Evolutionary conservation across 2,329 filamentous ascomycete genomes (phyloP).

Genomic region (Epichloe uncinata): DNA sequence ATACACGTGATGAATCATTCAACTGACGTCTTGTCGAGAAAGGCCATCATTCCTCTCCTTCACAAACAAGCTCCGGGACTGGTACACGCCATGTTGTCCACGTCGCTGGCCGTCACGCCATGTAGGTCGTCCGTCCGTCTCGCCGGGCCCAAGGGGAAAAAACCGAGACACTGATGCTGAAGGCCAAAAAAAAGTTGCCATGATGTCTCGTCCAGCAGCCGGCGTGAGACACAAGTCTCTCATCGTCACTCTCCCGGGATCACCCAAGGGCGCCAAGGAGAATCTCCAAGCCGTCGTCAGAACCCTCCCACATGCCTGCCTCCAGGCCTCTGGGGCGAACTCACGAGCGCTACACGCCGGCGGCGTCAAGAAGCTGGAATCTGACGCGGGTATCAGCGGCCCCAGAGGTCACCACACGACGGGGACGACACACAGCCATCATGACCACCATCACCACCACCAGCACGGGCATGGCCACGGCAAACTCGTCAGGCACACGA

Average conservation of each 20-base stretch:
- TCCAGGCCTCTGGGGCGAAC: constrained; percentile 71
- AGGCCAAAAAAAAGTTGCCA: constrained; percentile 50
- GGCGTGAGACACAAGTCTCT: constrained; percentile 71
- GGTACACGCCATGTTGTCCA: constrained; percentile 86
- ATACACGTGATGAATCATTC: background rate
- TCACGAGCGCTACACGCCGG: constrained; percentile 69
- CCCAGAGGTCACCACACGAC: constrained; percentile 15
- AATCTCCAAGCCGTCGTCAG: constrained; percentile 83
- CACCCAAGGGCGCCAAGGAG: constrained; percentile 88
- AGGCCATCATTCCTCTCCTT: constrained; percentile 69
- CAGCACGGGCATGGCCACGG: constrained; percentile 33
- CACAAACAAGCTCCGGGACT: constrained; percentile 80
- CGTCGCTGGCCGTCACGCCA: constrained; percentile 74
- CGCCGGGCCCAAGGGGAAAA: no score
- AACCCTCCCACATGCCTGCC: constrained; percentile 87
- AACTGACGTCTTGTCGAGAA: background rate
- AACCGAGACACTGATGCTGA: no score
- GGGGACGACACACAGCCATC: constrained; percentile 22
- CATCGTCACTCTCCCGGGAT: constrained; percentile 77
- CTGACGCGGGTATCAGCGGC: constrained; percentile 56
- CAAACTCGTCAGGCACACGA: constrained; percentile 59
- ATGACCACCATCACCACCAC: constrained; percentile 22
- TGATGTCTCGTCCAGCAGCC: constrained; percentile 91
- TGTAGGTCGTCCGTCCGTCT: constrained; percentile 42
- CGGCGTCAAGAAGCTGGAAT: constrained; percentile 71